Evolutionary conservation across 257 asterid genomes (phyloP), one percentile per base, ranked within the genome.

Genomic region (Penstemon eatonii): DNA sequence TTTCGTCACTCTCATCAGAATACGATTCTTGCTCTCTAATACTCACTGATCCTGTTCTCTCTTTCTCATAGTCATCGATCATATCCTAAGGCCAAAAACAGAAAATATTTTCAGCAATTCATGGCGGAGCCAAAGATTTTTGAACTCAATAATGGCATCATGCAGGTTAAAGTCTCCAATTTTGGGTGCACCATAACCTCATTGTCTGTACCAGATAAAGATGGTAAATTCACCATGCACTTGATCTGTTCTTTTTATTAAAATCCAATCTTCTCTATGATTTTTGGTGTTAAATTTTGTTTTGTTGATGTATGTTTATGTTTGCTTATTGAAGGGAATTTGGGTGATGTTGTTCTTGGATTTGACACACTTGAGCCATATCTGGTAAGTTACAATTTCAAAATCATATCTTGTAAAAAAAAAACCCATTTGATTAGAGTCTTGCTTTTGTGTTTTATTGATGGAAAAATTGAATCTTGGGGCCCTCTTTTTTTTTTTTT

Each of bases 301-400:
- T 60, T 51, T 64, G 10, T 67, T 71, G 15, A 11, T 55, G 33
- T 25, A 25, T 41, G 59, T 56, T 56, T 54, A 18, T 51, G 2
- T 75, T 57, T 66, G 8, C 54, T 45, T 73, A 56, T 64, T 80
- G 72, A 74, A 94, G 97, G 99, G 66, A 86, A 86, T 71, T 81
- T 87, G 84, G 91, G 78, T 58, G 99, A 94, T 78, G 93, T 94
- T 76, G 99, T 94, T 76, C 95, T 94, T 65, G 99, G 99, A 81
- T 91, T 94, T 68, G 99, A 94, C 84, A 73, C 93, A 3, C 71
- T 91, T 11, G 96, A 94, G 71, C 96, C 99, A 6, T 94, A 94
- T 78, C 76, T 78, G 99, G 97, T 89, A 60, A 67, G 78, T 54
- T 6, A 49, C 45, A 50, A 57, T 60, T 3, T 58, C 10, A 8